phyloP scores from a whole-genome alignment of 139 green algal genomes.

The Zygnema cylindricum region DNA sequence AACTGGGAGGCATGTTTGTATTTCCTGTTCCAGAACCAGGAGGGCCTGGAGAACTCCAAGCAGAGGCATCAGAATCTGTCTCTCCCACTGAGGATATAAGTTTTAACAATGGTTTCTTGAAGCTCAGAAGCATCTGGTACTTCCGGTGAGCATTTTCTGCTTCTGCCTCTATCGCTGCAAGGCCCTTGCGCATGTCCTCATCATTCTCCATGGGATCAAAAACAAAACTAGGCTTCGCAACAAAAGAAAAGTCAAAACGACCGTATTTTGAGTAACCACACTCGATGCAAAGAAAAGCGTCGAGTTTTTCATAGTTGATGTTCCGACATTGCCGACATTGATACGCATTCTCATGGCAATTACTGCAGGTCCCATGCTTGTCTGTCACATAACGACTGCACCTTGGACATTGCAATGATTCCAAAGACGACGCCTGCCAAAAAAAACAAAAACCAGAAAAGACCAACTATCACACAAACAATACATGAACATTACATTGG shows the following conservation, averaged over 20 bases:
- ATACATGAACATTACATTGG: too few relatives aligned
- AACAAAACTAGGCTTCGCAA: constrained; percentile 57
- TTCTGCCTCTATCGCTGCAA: constrained; percentile 62
- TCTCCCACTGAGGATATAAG: constrained; percentile 57
- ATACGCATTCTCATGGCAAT: constrained; percentile 73
- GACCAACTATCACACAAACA: too few relatives aligned
- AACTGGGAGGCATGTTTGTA: background rate
- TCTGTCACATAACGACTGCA: constrained; percentile 67
- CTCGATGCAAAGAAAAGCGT: constrained; percentile 72
- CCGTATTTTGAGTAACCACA: constrained; percentile 69
- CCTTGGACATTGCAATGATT: constrained; percentile 68
- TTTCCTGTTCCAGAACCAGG: background rate
- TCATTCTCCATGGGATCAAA: constrained; percentile 56
- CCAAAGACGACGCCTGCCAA: constrained; percentile 42
- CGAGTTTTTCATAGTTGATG: constrained; percentile 75
- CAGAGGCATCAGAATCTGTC: background rate
- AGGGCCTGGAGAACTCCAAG: background rate
- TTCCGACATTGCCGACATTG: constrained; percentile 72
- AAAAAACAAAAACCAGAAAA: too few relatives aligned
- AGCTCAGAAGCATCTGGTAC: constrained; percentile 61
- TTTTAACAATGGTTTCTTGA: constrained; percentile 61
- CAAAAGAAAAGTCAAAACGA: constrained; percentile 62
- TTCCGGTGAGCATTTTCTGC: constrained; percentile 51
- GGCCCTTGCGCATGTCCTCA: constrained; percentile 44
- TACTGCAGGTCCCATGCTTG: constrained; percentile 65